phyloP scores from a whole-genome alignment of 2,329 filamentous ascomycete species.

The Aspergillus flavus region DNA sequence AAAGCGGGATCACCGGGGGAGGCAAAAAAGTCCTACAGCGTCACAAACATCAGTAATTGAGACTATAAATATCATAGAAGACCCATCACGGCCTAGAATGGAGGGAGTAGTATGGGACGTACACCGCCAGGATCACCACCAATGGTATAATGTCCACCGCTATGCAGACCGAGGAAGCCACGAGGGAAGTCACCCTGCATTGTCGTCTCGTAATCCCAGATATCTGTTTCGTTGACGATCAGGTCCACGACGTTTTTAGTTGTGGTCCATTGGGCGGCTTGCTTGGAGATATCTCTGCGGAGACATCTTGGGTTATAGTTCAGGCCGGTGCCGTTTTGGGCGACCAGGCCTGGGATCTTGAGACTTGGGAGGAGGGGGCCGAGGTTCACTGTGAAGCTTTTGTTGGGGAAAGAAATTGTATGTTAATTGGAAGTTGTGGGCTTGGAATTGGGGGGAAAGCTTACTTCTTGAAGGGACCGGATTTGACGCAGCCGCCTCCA shows the following conservation, averaged over 20 bases:
- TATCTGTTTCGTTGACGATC: conserved; percentile 23
- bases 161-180: conserved; percentile 45
- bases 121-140: conserved; percentile 46
- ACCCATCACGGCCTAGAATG: too few species aligned
- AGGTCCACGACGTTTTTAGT: conserved; percentile 21
- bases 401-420: not conserved
- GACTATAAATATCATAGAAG: not conserved
- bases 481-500: conserved; percentile 45
- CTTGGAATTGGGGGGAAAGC: not conserved
- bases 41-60: not conserved
- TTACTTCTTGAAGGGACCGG: conserved; percentile 39
- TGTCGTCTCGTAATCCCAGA: conserved; percentile 24
- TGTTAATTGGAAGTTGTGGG: not conserved
- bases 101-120: not conserved
- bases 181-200: conserved; percentile 24
- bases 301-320: conserved; percentile 37
- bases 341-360: conserved; percentile 14
- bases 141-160: conserved; percentile 50
- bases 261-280: conserved; percentile 22
- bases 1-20: conserved; percentile 50
- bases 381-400: conserved; percentile 33
- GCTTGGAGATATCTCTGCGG: conserved; percentile 28
- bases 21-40: conserved; percentile 43
- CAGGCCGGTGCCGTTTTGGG: conserved; percentile 22
- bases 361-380: conserved; percentile 29